These are phyloP conservation scores for Aegilops bicornis DNA, from an alignment of 176 grass and related monocot genomes.

Conservation along the genomic window DNA sequence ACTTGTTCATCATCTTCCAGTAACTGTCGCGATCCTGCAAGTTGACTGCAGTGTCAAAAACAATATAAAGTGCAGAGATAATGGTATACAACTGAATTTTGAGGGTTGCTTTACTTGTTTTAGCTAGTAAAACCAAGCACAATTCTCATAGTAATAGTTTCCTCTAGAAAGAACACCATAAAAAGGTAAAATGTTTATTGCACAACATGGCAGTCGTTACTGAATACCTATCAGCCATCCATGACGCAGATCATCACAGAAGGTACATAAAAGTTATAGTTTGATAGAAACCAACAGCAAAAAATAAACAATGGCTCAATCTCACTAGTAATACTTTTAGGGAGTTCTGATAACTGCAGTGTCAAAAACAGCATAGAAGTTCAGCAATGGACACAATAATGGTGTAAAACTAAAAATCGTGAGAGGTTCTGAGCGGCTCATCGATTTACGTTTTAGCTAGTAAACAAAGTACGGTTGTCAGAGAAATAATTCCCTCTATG, in stretches of 20 bases:
- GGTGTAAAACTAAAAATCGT: not conserved
- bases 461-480: not conserved
- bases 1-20: constrained; percentile 99
- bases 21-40: constrained; percentile 91
- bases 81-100: not conserved
- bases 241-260: not conserved
- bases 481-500: not conserved
- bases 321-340: not conserved
- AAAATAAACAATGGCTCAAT: not conserved
- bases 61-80: constrained; percentile 23
- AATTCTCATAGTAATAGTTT: not conserved
- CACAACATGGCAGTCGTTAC: not conserved
- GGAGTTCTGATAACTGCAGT: too few relatives aligned
- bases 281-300: not conserved
- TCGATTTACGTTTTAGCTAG: not conserved
- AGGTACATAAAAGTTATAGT: not conserved
- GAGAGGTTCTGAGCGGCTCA: not conserved
- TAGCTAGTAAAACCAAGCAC: not conserved
- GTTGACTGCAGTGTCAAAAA: constrained; percentile 32
- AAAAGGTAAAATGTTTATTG: not conserved
- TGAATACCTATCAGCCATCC: not conserved
- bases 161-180: not conserved
- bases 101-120: not conserved
- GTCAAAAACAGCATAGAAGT: too few relatives aligned
- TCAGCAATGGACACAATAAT: not conserved